A percentile compares a stretch with the other conserved stretches of the same genome.
Conservation (phyloP, 192 early-diverging fungal genomes). For the Rhizophagus sp. region DNA sequence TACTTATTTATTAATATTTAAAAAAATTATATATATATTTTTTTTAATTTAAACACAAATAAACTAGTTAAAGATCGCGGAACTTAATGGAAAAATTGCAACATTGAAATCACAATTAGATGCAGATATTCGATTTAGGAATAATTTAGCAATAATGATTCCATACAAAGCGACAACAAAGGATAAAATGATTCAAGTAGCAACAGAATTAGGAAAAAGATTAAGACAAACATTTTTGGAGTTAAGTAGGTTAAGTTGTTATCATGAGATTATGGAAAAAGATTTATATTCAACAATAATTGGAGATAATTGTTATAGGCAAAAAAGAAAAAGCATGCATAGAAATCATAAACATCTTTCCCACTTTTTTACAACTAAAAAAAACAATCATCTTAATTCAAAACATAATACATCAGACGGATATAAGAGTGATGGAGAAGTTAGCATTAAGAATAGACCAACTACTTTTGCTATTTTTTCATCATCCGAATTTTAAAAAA, state of each 20-base stretch:
- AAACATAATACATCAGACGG: background rate
- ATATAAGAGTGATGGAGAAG: background rate
- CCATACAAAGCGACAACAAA: constrained; percentile 64
- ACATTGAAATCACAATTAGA: constrained; percentile 40
- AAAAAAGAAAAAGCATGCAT: constrained; percentile 9
- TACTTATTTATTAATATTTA: too few relatives aligned
- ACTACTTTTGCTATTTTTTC: background rate
- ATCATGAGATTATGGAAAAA: constrained; percentile 66
- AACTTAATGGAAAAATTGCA: constrained; percentile 9
- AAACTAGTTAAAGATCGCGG: background rate
- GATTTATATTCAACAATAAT: constrained; percentile 29
- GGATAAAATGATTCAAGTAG: constrained; percentile 59
- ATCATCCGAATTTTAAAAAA: background rate
- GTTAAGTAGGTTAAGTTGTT: constrained; percentile 69
- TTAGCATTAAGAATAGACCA: background rate
- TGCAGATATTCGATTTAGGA: constrained; percentile 58
- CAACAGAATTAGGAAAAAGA: constrained; percentile 55
- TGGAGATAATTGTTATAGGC: constrained; percentile 25
- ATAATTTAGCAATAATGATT: constrained; percentile 67
- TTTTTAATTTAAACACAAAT: too few relatives aligned
- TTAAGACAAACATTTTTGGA: constrained; percentile 58
- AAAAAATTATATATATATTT: too few relatives aligned
- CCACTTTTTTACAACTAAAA: background rate
- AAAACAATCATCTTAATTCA: background rate
- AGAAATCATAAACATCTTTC: background rate